Base-by-base conservation (phyloP, 2,329 filamentous ascomycete species). In the Coniochaeta hoffmannii region DNA sequence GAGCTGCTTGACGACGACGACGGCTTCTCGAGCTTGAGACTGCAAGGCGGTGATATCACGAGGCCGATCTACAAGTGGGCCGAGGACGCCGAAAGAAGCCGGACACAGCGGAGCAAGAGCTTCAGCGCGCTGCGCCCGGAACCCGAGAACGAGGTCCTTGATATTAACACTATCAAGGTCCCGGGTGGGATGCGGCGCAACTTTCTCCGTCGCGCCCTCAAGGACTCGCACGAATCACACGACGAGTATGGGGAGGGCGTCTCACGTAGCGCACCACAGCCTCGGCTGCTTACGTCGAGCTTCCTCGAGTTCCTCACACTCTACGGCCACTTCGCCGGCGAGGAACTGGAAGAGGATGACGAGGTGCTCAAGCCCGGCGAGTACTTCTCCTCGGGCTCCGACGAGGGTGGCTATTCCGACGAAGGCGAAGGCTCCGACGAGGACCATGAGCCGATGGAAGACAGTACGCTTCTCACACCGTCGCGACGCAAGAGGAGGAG, bases 321-420 rank as follows among this genome's bases (percentile, higher is more conserved):
- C 30, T 99, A 97, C 64, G 94, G 94, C 4, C 94, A 99, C 73
- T 99, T 99, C 68, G 94, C 94, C 1, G 94, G 94, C 72, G 94
- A 99, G 71, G 89, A 96, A 67, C 80, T 99, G 12, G 92, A 97
- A 69, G 94, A 99, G 71, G 94, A 97, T 63, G 94, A 97, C 63
- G 93, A 97, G 69, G 89, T 86, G 1, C 76, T 96, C 14, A 84
- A 81, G 5, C 90, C 90, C 1, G 88, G 95, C 68, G 93, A 97
- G 67, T 97, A 96, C 71, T 97, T 97, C 68, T 87, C 86, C 8
- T 92, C 90, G 0, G 89, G 89, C 62, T 78, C 84, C 22, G 85
- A 86, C 57, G 83, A 85, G 53, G 79, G 86, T 58, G 82, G 85
- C 35, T 80, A 78, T 34, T 70, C 68, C 49, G 68, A 69, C 59